Conservation (phyloP, 352 stramenopile genomes). For the Pythium oligandrum region DNA sequence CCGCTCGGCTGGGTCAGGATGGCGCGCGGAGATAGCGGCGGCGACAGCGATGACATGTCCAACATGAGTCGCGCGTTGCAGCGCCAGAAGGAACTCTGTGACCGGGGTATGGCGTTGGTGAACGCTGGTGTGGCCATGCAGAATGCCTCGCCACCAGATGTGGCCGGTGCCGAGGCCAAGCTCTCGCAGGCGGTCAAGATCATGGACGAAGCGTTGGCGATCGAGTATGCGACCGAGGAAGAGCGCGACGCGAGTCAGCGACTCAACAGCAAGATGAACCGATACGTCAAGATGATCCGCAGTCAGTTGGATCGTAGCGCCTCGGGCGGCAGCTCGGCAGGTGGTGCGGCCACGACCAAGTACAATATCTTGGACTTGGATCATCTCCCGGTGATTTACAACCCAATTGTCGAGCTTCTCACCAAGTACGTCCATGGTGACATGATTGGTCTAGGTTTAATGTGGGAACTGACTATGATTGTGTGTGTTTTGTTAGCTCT, state of each 20-base stretch:
- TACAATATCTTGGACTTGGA: slow-evolving; percentile 76
- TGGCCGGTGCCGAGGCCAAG: slow-evolving; percentile 50
- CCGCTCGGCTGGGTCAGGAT: neutral
- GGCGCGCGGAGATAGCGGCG: slow-evolving; percentile 29
- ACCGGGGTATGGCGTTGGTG: slow-evolving; percentile 78
- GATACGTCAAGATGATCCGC: slow-evolving; percentile 86
- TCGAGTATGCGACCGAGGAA: slow-evolving; percentile 67
- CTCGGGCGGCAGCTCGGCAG: slow-evolving; percentile 20
- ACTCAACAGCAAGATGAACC: slow-evolving; percentile 82
- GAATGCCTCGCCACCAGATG: slow-evolving; percentile 55
- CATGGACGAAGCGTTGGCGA: slow-evolving; percentile 74
- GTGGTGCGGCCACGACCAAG: slow-evolving; percentile 26
- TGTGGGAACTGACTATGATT: too few relatives aligned
- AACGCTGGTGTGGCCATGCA: slow-evolving; percentile 78
- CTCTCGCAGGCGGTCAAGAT: slow-evolving; percentile 64
- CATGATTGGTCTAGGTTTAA: too few relatives aligned
- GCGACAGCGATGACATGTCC: slow-evolving; percentile 55
- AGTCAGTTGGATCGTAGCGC: slow-evolving; percentile 63
- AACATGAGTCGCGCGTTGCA: slow-evolving; percentile 54
- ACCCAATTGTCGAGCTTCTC: slow-evolving; percentile 47
- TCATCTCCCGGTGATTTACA: slow-evolving; percentile 60
- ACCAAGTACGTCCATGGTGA: slow-evolving; percentile 32
- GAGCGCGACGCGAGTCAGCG: slow-evolving; percentile 67
- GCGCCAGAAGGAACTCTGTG: slow-evolving; percentile 74
- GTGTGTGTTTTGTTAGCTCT: slow-evolving; percentile 22